phyloP scores from a whole-genome alignment of 352 stramenopile genomes.

The Phytophthora macrochlamydospora region DNA sequence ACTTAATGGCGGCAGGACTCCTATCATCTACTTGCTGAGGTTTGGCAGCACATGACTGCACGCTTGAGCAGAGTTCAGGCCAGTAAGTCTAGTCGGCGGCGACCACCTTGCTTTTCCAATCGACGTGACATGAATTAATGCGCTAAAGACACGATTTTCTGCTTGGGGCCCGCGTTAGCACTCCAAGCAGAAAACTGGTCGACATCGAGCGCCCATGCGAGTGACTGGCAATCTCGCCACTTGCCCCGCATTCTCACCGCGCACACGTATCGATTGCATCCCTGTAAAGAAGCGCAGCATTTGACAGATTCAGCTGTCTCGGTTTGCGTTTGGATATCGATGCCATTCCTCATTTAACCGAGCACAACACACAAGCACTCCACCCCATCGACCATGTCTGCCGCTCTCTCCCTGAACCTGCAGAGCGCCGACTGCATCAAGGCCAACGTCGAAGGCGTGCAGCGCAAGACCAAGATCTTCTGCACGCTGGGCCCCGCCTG shows the following conservation, averaged over 20 bases:
- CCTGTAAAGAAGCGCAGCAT: not conserved
- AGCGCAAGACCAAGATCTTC: constrained; percentile 90
- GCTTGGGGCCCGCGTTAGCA: not conserved
- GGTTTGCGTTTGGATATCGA: not conserved
- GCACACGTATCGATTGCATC: not conserved
- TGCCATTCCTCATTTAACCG: constrained; percentile 27
- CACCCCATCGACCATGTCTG: constrained; percentile 20
- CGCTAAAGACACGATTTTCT: not conserved
- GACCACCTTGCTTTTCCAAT: not conserved
- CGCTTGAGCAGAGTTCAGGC: too few species aligned
- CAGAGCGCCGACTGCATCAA: constrained; percentile 30
- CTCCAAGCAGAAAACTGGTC: not conserved
- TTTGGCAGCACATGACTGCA: too few species aligned
- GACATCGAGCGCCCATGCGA: not conserved
- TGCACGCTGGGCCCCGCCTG: constrained; percentile 87
- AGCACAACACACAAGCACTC: constrained; percentile 22
- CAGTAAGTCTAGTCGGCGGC: too few species aligned
- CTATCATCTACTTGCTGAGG: too few species aligned
- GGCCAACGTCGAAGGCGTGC: constrained; percentile 24
- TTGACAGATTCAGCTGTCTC: not conserved
- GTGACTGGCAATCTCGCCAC: not conserved
- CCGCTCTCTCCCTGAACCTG: constrained; percentile 28
- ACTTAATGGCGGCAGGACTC: too few species aligned
- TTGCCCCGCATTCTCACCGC: not conserved
- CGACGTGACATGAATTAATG: not conserved